A percentile compares a stretch with the other conserved stretches of the same genome.
phyloP scores from a whole-genome alignment of 2,329 filamentous ascomycete species.

The Phialophora tarda region DNA sequence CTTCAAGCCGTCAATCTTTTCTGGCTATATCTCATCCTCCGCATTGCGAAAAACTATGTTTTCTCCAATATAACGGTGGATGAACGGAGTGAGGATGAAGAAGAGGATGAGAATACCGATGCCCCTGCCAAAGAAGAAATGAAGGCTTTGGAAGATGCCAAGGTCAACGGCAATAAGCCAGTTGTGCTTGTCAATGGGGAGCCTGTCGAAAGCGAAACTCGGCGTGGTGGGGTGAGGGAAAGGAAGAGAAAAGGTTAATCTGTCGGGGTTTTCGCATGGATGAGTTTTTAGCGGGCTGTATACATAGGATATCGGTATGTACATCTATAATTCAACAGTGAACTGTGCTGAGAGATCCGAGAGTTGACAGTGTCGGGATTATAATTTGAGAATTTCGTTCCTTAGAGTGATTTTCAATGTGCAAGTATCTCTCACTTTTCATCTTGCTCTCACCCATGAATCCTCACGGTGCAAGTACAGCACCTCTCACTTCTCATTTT shows the following conservation, averaged over 20 bases:
- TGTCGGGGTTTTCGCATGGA: background rate
- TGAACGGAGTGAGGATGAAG: constrained; percentile 54
- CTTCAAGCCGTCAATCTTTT: constrained; percentile 46
- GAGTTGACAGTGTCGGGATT: background rate
- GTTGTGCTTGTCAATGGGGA: constrained; percentile 49
- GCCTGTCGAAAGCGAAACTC: constrained; percentile 42
- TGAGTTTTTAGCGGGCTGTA: constrained; percentile 8
- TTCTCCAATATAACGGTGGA: constrained; percentile 45
- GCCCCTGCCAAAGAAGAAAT: constrained; percentile 10
- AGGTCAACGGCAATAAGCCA: constrained; percentile 28
- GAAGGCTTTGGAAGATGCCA: constrained; percentile 16
- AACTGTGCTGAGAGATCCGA: background rate
- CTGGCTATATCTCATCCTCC: constrained; percentile 44
- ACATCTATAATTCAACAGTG: background rate
- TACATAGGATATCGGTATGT: background rate
- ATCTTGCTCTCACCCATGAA: background rate
- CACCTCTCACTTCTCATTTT: background rate
- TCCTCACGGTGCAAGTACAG: too few relatives aligned
- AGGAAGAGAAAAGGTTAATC: constrained; percentile 35
- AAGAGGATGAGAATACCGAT: constrained; percentile 47
- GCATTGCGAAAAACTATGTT: constrained; percentile 42
- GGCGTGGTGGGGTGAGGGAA: constrained; percentile 42
- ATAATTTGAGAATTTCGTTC: too few relatives aligned
- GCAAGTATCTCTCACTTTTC: background rate
- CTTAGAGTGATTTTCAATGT: too few relatives aligned